Base-by-base conservation (phyloP, 306 rosid genomes). In the Chamaecrista fasciculata region DNA sequence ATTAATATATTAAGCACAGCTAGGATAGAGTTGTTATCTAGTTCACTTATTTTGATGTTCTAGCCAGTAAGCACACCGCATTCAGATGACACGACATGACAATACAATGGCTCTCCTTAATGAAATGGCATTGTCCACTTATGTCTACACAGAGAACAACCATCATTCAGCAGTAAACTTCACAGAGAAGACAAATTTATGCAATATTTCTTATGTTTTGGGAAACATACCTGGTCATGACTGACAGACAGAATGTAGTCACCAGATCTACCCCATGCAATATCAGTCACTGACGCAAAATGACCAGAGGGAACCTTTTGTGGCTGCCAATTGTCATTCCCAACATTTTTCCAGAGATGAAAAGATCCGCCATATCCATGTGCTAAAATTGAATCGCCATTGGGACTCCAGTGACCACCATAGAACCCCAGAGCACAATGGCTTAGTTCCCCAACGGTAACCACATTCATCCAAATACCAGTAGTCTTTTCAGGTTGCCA, bases 241-340 rank as follows among this genome's bases (percentile, higher is more conserved):
- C 99, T 85, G 74, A 86, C 96, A 5, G 99, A 85, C 59, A 91
- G 77, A 67, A 95, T 67, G 74, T 91, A 94, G 65, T 87, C 89
- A 49, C 97, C 91, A 55, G 79, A 84, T 79, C 87, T 85, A 55
- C 85, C 90, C 99, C 97, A 95, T 14, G 88, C 81, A 57, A 95
- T 81, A 75, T 95, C 96, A 28, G 89, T 75, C 51, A 91, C 96
- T 10, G 92, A 80, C 20, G 96, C 90, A 76, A 94, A 94, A 72
- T 94, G 99, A 69, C 99, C 99, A 46, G 99, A 94, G 79, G 99
- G 99, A 75, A 94, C 92, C 70, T 88, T 91, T 71, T 94, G 99
- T 36, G 97, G 91, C 66, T 76, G 84, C 99, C 99, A 94, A 76
- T 84, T 81, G 80, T 82, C 82, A 33, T 70, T 64, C 20, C 93